Percentiles rank a stretch among this genome's conserved stretches.
Conservation (phyloP, 1,284 basidiomycete genomes). For the Heterobasidion occidentale region DNA sequence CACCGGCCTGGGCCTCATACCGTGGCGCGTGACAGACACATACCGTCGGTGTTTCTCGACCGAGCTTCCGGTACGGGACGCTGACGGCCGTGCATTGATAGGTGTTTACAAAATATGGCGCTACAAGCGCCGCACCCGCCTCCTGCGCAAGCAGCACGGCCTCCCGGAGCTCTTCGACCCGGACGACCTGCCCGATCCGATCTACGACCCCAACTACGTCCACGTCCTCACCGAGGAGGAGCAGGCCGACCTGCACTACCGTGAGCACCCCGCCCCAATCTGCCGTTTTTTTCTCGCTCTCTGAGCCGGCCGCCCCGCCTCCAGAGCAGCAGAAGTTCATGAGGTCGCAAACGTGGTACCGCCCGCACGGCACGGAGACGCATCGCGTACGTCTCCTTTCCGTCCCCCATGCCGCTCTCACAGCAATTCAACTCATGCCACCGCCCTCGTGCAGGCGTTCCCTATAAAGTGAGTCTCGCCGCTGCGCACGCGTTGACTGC, state of each 20-base stretch:
- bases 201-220: slow-evolving; percentile 66
- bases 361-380: slow-evolving; percentile 80
- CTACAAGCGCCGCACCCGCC: slow-evolving; percentile 53
- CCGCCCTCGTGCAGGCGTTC: slow-evolving; percentile 51
- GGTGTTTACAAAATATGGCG: slow-evolving; percentile 71
- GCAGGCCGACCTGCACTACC: slow-evolving; percentile 59
- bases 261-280: slow-evolving; percentile 28
- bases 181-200: slow-evolving; percentile 75
- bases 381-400: slow-evolving; percentile 46
- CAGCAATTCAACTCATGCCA: slow-evolving; percentile 1
- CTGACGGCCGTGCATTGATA: slow-evolving; percentile 15
- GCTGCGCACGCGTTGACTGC: slow-evolving; percentile 6
- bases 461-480: slow-evolving; percentile 51
- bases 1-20: slow-evolving; percentile 70
- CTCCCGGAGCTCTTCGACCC: slow-evolving; percentile 63
- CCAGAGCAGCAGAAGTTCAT: slow-evolving; percentile 63
- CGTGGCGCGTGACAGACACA: slow-evolving; percentile 70
- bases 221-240: slow-evolving; percentile 70
- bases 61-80: background rate
- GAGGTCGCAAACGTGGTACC: slow-evolving; percentile 78
- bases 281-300: background rate
- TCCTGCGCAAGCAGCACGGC: slow-evolving; percentile 48
- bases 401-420: background rate
- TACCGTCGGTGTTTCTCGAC: slow-evolving; percentile 46
- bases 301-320: background rate